phyloP scores from a whole-genome alignment of 2,329 filamentous ascomycete genomes.

The Beauveria scarabaeidicola region DNA sequence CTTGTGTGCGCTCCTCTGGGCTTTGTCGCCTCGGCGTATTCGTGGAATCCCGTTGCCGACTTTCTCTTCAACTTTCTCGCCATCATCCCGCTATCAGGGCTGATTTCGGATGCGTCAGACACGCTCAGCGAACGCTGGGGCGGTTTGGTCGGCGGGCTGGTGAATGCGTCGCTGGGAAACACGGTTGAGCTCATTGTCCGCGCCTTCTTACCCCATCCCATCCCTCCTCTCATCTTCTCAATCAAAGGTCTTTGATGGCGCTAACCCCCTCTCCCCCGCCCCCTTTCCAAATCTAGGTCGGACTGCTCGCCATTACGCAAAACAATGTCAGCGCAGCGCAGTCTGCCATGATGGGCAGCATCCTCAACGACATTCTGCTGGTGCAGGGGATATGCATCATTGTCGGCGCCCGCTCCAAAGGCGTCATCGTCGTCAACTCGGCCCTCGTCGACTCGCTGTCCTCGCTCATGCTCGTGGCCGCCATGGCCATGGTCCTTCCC shows the following conservation, averaged over 20 bases:
- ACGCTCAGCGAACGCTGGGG: slow-evolving; percentile 13
- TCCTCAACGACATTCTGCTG: slow-evolving; percentile 14
- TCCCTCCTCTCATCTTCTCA: too few species aligned
- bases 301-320: slow-evolving; percentile 12
- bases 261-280: neutral
- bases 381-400: slow-evolving; percentile 15
- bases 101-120: slow-evolving; percentile 13
- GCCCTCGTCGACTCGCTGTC: slow-evolving; percentile 14
- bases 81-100: slow-evolving; percentile 14
- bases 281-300: slow-evolving; percentile 2
- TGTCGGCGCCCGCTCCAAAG: slow-evolving; percentile 12
- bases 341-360: slow-evolving; percentile 15
- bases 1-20: slow-evolving; percentile 12
- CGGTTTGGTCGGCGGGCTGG: slow-evolving; percentile 10
- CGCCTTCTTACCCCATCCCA: too few species aligned
- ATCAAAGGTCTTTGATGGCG: too few species aligned
- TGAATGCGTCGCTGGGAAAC: slow-evolving; percentile 15
- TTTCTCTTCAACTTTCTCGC: slow-evolving; percentile 11
- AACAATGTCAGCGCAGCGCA: slow-evolving; percentile 13
- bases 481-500: slow-evolving; percentile 14
- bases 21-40: slow-evolving; percentile 7
- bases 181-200: slow-evolving; percentile 15
- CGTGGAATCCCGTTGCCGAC: slow-evolving; percentile 10
- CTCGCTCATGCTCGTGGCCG: slow-evolving; percentile 14
- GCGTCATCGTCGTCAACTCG: slow-evolving; percentile 13